Conservation (phyloP, 2,329 filamentous ascomycete species). For the Beauveria sp. region DNA sequence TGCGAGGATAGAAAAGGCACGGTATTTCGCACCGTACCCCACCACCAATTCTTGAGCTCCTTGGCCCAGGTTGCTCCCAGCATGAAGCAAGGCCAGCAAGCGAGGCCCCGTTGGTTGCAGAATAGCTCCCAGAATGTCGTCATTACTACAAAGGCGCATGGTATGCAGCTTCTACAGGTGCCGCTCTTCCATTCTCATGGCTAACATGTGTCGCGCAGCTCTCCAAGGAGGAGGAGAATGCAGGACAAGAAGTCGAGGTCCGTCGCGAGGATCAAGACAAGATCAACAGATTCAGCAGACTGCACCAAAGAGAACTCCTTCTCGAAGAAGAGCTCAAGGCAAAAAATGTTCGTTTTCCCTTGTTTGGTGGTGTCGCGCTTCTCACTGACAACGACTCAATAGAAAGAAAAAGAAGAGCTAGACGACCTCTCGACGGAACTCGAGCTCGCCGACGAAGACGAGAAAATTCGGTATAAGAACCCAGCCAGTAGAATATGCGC, state of each 20-base stretch:
- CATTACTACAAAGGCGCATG: slow-evolving; percentile 53
- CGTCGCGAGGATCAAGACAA: slow-evolving; percentile 96
- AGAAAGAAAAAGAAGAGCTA: slow-evolving; percentile 98
- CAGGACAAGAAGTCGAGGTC: slow-evolving; percentile 81
- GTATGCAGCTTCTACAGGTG: slow-evolving; percentile 27
- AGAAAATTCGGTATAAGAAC: slow-evolving; percentile 70
- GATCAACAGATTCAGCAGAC: slow-evolving; percentile 93
- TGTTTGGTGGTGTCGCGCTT: neutral
- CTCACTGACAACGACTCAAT: slow-evolving; percentile 17
- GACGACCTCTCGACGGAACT: slow-evolving; percentile 88
- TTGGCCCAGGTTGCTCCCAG: neutral
- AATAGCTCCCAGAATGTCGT: slow-evolving; percentile 24
- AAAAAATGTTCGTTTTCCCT: slow-evolving; percentile 53
- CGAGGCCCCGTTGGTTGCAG: neutral
- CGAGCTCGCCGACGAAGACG: slow-evolving; percentile 91
- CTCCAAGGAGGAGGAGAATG: slow-evolving; percentile 84
- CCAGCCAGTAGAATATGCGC: neutral
- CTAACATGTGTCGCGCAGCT: slow-evolving; percentile 49
- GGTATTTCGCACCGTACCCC: slow-evolving; percentile 6
- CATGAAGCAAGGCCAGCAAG: neutral
- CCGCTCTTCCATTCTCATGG: neutral
- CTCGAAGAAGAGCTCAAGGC: slow-evolving; percentile 73
- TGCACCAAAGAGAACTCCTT: slow-evolving; percentile 76
- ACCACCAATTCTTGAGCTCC: slow-evolving; percentile 9
- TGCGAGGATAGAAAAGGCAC: neutral